Percentiles rank a stretch among this genome's conserved stretches.
phyloP scores from a whole-genome alignment of 1,139 yeast genomes.

The Candida sanyaensis region DNA sequence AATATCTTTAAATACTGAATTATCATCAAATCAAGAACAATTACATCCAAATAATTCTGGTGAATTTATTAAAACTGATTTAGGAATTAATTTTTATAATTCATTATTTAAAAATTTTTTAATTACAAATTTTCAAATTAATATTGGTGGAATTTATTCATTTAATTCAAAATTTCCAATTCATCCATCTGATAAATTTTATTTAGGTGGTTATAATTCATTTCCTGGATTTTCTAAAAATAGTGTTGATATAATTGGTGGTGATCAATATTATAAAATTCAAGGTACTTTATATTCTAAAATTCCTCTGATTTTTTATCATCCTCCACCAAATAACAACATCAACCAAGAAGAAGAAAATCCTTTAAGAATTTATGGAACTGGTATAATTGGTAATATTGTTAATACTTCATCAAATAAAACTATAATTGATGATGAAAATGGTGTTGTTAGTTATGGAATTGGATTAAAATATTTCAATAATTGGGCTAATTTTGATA shows the following conservation, averaged over 20 bases:
- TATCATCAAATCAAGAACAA: constrained; percentile 37
- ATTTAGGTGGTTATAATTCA: constrained; percentile 45
- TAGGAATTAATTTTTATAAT: constrained; percentile 33
- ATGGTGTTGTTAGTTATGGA: constrained; percentile 38
- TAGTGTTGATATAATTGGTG: constrained; percentile 41
- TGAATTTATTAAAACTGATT: constrained; percentile 29
- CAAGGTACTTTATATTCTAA: constrained; percentile 37
- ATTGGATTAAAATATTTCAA: constrained; percentile 45
- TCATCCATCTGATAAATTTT: constrained; percentile 50
- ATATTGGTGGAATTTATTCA: constrained; percentile 39
- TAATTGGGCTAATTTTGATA: constrained; percentile 48
- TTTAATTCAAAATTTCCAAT: constrained; percentile 27
- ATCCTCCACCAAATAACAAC: no score
- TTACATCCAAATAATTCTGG: constrained; percentile 21
- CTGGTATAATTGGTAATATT: constrained; percentile 35
- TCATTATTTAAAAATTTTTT: constrained; percentile 38
- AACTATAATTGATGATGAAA: constrained; percentile 22
- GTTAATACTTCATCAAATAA: constrained; percentile 18
- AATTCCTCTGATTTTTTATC: constrained; percentile 34
- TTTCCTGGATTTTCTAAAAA: constrained; percentile 44
- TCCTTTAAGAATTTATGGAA: constrained; percentile 47
- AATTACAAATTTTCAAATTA: constrained; percentile 37
- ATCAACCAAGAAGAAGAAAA: constrained; percentile 26
- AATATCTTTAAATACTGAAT: constrained; percentile 26
- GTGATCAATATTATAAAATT: constrained; percentile 38